Evolutionary conservation across 306 rosid genomes (phyloP).

Genomic region (Carpinus viminea): DNA sequence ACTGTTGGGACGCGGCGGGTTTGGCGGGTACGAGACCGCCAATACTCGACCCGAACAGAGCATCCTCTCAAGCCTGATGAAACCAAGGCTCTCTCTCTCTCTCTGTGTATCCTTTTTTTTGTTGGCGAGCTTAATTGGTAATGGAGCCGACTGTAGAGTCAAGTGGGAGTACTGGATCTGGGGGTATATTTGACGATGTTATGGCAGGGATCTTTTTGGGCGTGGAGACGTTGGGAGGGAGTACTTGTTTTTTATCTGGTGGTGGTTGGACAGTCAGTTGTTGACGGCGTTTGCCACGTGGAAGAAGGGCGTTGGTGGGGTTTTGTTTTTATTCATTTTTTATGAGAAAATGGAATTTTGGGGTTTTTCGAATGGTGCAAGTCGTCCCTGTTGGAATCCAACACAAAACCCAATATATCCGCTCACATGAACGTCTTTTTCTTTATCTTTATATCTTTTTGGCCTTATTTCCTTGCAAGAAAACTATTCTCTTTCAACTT

Average conservation of each 20-base stretch:
- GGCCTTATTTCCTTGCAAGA: too few relatives aligned
- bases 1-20: conserved; percentile 20
- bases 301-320: neutral
- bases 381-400: neutral
- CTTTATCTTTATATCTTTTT: too few relatives aligned
- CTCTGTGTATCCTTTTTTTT: neutral
- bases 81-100: neutral
- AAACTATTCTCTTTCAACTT: too few relatives aligned
- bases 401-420: neutral
- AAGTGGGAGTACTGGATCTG: neutral
- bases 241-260: neutral
- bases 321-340: neutral
- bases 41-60: conserved; percentile 47
- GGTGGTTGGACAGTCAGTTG: neutral
- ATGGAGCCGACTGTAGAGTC: neutral
- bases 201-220: neutral
- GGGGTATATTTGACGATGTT: neutral
- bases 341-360: neutral
- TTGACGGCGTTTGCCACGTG: neutral
- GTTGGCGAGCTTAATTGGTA: neutral
- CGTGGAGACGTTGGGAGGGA: neutral
- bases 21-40: conserved; percentile 38
- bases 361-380: neutral
- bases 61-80: conserved; percentile 22
- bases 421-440: too few relatives aligned